Evolutionary conservation across 768 basidiomycete species (phyloP), one percentile per base, ranked within the genome.

Genomic region (Guyanaporus albipodus): DNA sequence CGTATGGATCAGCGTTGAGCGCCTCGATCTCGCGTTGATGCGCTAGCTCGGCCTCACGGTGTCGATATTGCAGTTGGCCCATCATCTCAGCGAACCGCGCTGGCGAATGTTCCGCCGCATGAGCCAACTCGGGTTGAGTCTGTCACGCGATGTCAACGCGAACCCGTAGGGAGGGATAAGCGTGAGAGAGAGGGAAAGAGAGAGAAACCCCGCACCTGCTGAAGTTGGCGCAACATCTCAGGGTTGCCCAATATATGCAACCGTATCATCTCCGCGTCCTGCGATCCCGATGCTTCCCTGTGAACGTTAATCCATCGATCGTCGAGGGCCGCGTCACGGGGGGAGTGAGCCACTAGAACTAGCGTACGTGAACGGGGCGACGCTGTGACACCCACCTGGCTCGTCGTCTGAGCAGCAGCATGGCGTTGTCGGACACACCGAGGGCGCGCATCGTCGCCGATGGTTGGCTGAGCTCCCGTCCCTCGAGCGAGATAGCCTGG

Each of bases 251-350:
- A 71, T 14, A 95, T 61, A 55, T 92, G 91, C 21, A 94, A 69
- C 14, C 95, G 78, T 83, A 92, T 90, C 79, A 85, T 87, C 67
- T 98, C 95, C 23, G 87, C 70, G 55, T 95, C 91, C 51, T 85
- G 85, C 55, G 84, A 79, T n/a, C 8, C 17, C n/a, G n/a, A n/a
- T n/a, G n/a, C n/a, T n/a, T n/a, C n/a, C n/a, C n/a, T n/a, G n/a
- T n/a, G n/a, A n/a, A n/a, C n/a, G n/a, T n/a, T n/a, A n/a, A n/a
- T n/a, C n/a, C n/a, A n/a, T n/a, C n/a, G n/a, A n/a, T n/a, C n/a
- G n/a, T n/a, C n/a, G n/a, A n/a, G n/a, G n/a, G n/a, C n/a, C n/a
- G n/a, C n/a, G n/a, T n/a, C n/a, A n/a, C n/a, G n/a, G 21, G 3
- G 2, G 5, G 17, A 14, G 34, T 53, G 21, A 42, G 45, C 15